phyloP scores from a whole-genome alignment of 2,329 filamentous ascomycete species.

The Pseudohalonectria lignicola region DNA sequence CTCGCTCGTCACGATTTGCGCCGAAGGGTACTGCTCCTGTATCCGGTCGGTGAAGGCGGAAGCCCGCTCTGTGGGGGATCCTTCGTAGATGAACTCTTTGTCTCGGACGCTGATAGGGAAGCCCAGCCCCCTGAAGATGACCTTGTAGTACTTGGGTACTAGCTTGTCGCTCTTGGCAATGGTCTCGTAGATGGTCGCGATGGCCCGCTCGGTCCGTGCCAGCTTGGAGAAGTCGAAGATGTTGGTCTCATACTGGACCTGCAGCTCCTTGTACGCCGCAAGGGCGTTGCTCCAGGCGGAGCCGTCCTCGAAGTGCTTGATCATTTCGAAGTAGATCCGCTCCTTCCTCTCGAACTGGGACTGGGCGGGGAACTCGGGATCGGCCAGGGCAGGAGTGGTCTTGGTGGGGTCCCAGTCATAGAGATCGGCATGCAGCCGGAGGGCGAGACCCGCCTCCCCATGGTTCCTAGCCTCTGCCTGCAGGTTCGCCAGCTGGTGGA shows the following conservation, averaged over 20 bases:
- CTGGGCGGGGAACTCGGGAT: conserved; percentile 72
- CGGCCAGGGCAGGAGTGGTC: conserved; percentile 52
- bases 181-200: conserved; percentile 83
- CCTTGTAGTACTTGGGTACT: conserved; percentile 81
- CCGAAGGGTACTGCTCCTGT: conserved; percentile 80
- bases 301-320: conserved; percentile 90
- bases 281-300: conserved; percentile 86
- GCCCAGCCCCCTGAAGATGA: conserved; percentile 79
- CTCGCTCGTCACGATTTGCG: conserved; percentile 64
- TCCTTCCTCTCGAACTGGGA: conserved; percentile 89
- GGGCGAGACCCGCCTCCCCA: conserved; percentile 78
- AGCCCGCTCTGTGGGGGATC: conserved; percentile 63
- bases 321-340: conserved; percentile 85
- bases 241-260: conserved; percentile 81
- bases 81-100: conserved; percentile 89
- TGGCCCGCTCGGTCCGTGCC: conserved; percentile 77
- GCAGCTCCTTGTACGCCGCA: conserved; percentile 80
- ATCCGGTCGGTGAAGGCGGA: conserved; percentile 81
- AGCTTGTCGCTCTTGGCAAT: conserved; percentile 72
- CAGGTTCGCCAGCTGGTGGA: conserved; percentile 76
- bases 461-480: conserved; percentile 68
- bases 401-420: conserved; percentile 80
- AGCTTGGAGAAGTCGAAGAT: conserved; percentile 88
- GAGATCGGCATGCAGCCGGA: conserved; percentile 82
- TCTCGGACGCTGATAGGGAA: conserved; percentile 74